These are phyloP conservation scores for Symbiodinium natans DNA, from an alignment of 73 alveolate species.

Conservation along the genomic window DNA sequence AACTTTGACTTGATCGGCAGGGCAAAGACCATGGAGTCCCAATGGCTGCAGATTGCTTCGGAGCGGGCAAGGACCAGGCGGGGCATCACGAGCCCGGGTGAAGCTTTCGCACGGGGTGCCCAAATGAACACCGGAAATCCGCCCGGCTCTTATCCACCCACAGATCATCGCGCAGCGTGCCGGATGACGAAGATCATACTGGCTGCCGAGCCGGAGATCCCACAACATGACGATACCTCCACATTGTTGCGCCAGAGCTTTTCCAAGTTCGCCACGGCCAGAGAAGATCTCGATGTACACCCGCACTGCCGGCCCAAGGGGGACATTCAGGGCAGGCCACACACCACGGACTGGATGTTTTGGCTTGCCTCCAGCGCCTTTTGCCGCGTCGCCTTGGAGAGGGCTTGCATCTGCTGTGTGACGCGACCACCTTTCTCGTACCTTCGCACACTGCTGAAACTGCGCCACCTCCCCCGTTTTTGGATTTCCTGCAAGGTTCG, in stretches of 20 bases:
- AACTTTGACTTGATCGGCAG: not conserved
- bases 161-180: not conserved
- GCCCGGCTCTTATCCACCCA: not conserved
- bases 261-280: not conserved
- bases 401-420: not conserved
- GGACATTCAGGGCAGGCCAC: not conserved
- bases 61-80: not conserved
- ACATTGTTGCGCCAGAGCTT: not conserved
- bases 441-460: not conserved
- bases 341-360: not conserved
- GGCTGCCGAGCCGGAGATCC: not conserved
- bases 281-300: not conserved
- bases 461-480: conserved; percentile 18
- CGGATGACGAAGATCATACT: not conserved
- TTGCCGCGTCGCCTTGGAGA: not conserved
- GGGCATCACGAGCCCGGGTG: not conserved
- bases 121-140: not conserved
- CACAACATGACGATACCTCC: not conserved
- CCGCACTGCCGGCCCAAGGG: not conserved
- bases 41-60: not conserved
- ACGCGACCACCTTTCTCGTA: not conserved
- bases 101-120: not conserved
- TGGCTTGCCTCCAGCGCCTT: not conserved
- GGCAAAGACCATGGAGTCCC: not conserved
- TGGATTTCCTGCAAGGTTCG: not conserved